phyloP scores from a whole-genome alignment of 2,329 filamentous ascomycete genomes.

The Cladophialophora chaetospira region DNA sequence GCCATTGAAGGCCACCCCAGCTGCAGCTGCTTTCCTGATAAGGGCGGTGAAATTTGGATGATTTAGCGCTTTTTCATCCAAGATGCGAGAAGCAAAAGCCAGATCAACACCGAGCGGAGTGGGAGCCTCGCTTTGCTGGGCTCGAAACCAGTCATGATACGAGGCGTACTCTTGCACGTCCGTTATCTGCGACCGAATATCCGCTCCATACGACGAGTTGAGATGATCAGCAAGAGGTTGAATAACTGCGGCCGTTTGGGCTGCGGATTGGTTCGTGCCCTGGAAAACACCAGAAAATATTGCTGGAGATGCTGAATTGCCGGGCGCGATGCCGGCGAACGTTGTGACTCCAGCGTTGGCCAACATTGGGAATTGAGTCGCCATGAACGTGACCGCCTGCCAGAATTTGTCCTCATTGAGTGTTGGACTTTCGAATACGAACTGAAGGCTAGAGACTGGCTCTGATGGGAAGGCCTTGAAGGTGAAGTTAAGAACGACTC shows the following conservation, averaged over 20 bases:
- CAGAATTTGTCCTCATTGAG: slow-evolving; percentile 1
- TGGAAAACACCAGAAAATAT: background rate
- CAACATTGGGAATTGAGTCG: background rate
- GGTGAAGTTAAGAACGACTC: slow-evolving; percentile 55
- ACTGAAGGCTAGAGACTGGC: background rate
- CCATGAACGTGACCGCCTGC: background rate
- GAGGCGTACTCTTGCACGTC: background rate
- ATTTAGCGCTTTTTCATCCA: background rate
- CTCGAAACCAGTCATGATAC: background rate
- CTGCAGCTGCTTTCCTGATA: background rate
- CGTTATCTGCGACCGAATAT: background rate
- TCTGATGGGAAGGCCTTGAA: slow-evolving; percentile 46
- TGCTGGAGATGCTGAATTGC: background rate
- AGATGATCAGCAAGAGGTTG: background rate
- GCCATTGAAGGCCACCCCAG: background rate
- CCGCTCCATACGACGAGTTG: background rate
- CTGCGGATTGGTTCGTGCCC: background rate
- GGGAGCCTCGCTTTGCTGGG: background rate
- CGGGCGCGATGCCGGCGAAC: background rate
- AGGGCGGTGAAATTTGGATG: background rate
- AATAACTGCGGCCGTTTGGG: background rate
- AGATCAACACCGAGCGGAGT: background rate
- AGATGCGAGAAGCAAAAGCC: background rate
- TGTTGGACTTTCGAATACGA: background rate
- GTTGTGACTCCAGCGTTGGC: background rate